Conservation (phyloP, 306 rosid species). For the Ormosia semicastrata region DNA sequence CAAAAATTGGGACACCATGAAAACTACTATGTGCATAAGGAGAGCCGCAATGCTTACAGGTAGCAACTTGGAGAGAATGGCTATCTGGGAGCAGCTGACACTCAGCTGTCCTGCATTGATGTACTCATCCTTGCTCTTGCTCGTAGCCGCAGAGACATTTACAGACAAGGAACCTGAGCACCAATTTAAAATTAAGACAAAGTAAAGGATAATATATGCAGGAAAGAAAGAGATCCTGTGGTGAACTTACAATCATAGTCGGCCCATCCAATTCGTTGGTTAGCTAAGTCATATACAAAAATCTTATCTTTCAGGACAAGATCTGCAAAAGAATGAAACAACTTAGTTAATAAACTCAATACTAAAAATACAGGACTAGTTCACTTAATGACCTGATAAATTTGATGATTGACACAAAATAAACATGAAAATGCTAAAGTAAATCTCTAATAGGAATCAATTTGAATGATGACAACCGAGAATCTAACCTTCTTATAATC, state of each 20-base stretch:
- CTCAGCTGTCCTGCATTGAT: slow-evolving; percentile 64
- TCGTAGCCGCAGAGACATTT: slow-evolving; percentile 72
- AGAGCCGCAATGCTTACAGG: slow-evolving; percentile 43
- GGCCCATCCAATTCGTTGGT: slow-evolving; percentile 82
- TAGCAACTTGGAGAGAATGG: slow-evolving; percentile 47
- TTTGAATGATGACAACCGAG: neutral
- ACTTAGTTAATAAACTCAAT: slow-evolving; percentile 2
- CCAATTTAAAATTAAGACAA: slow-evolving; percentile 6
- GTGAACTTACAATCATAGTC: slow-evolving; percentile 78
- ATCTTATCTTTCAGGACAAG: slow-evolving; percentile 92
- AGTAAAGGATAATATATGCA: neutral
- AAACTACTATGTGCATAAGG: slow-evolving; percentile 49
- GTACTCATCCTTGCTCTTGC: slow-evolving; percentile 77
- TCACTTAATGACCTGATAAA: neutral
- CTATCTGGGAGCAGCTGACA: slow-evolving; percentile 48
- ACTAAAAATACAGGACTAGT: neutral
- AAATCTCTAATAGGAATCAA: neutral
- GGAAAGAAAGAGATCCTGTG: neutral
- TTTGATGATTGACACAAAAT: neutral
- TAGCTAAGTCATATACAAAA: slow-evolving; percentile 81
- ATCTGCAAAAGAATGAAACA: slow-evolving; percentile 58
- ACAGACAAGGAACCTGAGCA: slow-evolving; percentile 79
- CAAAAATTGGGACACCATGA: slow-evolving; percentile 42
- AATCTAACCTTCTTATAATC: neutral
- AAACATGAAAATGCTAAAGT: slow-evolving; percentile 16